A percentile compares a stretch with the other conserved stretches of the same genome.
These are phyloP conservation scores for Mantamonas sphyraenae DNA, from an alignment of 78 protist species.

Conservation along the genomic window DNA sequence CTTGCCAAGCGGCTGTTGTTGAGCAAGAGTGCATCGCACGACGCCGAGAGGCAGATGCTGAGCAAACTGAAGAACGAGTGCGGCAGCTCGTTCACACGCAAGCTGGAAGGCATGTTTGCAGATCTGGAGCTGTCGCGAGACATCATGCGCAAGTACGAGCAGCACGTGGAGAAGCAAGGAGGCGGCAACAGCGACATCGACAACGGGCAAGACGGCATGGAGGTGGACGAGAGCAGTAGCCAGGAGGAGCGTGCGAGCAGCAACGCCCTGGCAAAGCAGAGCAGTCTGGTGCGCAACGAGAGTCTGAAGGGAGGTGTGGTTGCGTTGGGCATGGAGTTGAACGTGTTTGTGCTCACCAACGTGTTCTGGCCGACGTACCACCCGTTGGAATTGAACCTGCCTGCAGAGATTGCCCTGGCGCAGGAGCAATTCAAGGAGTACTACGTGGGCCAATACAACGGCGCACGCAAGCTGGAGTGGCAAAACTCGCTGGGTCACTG, in stretches of 20 bases:
- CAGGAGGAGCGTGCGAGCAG: not conserved
- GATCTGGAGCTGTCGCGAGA: constrained; percentile 73
- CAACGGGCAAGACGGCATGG: too few relatives aligned
- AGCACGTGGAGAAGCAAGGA: not conserved
- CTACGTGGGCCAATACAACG: too few relatives aligned
- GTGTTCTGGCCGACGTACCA: constrained; percentile 81
- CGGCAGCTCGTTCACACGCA: constrained; percentile 77
- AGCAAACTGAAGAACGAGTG: constrained; percentile 81
- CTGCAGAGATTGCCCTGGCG: constrained; percentile 28
- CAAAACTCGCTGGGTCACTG: constrained; percentile 62
- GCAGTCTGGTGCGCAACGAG: too few relatives aligned
- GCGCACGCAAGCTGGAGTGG: constrained; percentile 61
- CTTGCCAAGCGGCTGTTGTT: constrained; percentile 85
- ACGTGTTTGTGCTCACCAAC: constrained; percentile 72
- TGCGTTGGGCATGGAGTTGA: constrained; percentile 32
- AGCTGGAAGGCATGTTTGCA: constrained; percentile 92
- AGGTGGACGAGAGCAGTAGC: not conserved
- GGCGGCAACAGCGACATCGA: not conserved
- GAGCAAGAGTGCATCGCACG: constrained; percentile 57
- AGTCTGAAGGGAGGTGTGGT: too few relatives aligned
- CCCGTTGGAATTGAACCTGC: constrained; percentile 25
- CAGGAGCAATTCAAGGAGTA: constrained; percentile 60
- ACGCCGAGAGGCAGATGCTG: constrained; percentile 80
- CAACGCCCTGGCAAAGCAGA: not conserved
- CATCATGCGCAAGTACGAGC: constrained; percentile 27